Conservation (phyloP, 116 monocot genomes). For the Iris pallida region DNA sequence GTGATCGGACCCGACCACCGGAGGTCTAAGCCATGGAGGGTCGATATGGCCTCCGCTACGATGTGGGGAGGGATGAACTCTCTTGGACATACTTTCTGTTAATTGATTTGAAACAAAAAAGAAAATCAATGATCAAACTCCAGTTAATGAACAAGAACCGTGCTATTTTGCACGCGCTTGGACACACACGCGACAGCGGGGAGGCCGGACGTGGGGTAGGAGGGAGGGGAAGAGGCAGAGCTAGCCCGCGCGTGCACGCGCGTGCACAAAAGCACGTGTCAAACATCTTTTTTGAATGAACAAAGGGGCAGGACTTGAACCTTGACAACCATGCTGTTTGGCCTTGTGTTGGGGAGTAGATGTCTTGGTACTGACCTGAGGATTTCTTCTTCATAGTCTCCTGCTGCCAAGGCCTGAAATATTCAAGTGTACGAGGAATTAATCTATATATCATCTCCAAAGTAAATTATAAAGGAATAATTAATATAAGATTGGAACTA, state of each 20-base stretch:
- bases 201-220: too few species aligned
- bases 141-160: slow-evolving; percentile 8
- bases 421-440: not conserved
- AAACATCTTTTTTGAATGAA: not conserved
- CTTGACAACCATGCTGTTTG: slow-evolving; percentile 42
- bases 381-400: slow-evolving; percentile 2
- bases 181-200: too few species aligned
- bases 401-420: slow-evolving; percentile 2
- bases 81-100: slow-evolving; percentile 29
- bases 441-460: not conserved
- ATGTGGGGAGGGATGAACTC: slow-evolving; percentile 48
- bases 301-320: not conserved
- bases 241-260: not conserved
- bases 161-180: not conserved
- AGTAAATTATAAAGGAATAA: not conserved
- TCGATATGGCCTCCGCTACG: slow-evolving; percentile 43
- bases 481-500: not conserved
- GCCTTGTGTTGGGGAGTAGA: slow-evolving; percentile 18
- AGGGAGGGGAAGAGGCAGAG: too few species aligned
- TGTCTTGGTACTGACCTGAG: slow-evolving; percentile 9
- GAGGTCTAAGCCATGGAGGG: slow-evolving; percentile 40
- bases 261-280: too few species aligned
- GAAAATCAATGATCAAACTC: slow-evolving; percentile 24
- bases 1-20: slow-evolving; percentile 58
- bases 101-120: not conserved